These are phyloP conservation scores for Pseudotsuga menziesii DNA, from an alignment of 75 land plant species.

Conservation along the genomic window DNA sequence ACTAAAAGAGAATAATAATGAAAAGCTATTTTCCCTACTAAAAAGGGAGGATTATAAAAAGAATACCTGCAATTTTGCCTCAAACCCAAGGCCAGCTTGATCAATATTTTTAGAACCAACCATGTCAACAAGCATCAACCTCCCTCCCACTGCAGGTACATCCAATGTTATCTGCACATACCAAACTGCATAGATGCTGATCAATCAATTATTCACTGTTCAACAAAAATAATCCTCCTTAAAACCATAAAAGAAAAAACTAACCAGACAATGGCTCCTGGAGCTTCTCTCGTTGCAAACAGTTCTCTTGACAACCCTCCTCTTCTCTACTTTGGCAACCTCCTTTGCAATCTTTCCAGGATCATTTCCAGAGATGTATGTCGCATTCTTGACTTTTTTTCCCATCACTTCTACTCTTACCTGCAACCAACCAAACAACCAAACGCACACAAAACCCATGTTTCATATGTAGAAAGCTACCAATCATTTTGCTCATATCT, in stretches of 20 bases:
- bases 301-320: constrained; percentile 85
- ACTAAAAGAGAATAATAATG: background rate
- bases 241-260: background rate
- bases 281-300: constrained; percentile 90
- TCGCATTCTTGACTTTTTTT: constrained; percentile 79
- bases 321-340: constrained; percentile 86
- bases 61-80: constrained; percentile 92
- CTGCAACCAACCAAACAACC: constrained; percentile 28
- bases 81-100: constrained; percentile 85
- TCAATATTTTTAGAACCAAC: constrained; percentile 98
- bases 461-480: constrained; percentile 1
- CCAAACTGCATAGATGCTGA: background rate
- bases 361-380: constrained; percentile 71
- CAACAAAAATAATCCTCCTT: constrained; percentile 1
- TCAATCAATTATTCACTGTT: background rate
- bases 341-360: constrained; percentile 81
- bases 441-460: background rate
- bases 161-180: constrained; percentile 76
- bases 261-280: constrained; percentile 91
- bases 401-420: constrained; percentile 86
- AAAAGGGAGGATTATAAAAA: too few species aligned
- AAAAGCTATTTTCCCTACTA: background rate
- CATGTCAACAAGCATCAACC: constrained; percentile 96
- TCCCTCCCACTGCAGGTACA: constrained; percentile 85
- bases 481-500: background rate